Percentiles rank a stretch among this genome's conserved stretches.
Evolutionary conservation across 768 basidiomycete species (phyloP).

Genomic region (Pleurotus platypus): DNA sequence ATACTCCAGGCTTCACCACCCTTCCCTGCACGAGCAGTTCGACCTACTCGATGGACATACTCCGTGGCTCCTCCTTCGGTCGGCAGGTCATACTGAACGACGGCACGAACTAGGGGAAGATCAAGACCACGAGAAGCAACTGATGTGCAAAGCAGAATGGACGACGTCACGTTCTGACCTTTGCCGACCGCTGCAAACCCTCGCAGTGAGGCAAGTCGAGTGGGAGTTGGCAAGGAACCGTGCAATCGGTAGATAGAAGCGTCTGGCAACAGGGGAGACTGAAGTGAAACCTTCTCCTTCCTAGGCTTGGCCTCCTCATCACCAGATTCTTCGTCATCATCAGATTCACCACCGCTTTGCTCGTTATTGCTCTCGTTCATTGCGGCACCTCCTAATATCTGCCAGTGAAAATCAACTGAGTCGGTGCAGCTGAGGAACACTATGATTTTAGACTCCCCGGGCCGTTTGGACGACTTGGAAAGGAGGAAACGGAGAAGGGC

Average conservation of each 20-base stretch:
- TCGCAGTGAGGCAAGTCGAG: slow-evolving; percentile 78
- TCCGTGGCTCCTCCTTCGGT: slow-evolving; percentile 96
- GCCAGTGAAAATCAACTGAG: slow-evolving; percentile 97
- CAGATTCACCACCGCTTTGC: slow-evolving; percentile 22
- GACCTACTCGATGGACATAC: slow-evolving; percentile 94
- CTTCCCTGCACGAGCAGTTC: slow-evolving; percentile 94
- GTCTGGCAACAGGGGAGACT: slow-evolving; percentile 76
- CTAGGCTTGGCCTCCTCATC: slow-evolving; percentile 13
- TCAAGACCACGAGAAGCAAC: slow-evolving; percentile 99
- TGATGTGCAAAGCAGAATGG: slow-evolving; percentile 91
- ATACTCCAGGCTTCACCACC: slow-evolving; percentile 97
- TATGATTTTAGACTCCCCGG: slow-evolving; percentile 70
- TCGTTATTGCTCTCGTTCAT: slow-evolving; percentile 47
- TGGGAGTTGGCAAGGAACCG: slow-evolving; percentile 81
- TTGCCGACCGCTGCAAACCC: slow-evolving; percentile 62
- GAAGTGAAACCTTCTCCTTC: slow-evolving; percentile 48
- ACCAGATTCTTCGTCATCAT: slow-evolving; percentile 13
- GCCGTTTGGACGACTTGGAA: slow-evolving; percentile 42
- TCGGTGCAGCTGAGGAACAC: slow-evolving; percentile 97
- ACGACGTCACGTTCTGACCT: slow-evolving; percentile 35
- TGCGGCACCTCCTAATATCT: slow-evolving; percentile 63
- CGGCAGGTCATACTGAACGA: slow-evolving; percentile 95
- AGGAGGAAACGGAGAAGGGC: slow-evolving; percentile 83
- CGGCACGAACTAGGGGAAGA: slow-evolving; percentile 88
- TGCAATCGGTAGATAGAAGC: slow-evolving; percentile 86